phyloP scores from a whole-genome alignment of 2,329 filamentous ascomycete species.

The Fusarium oxysporum region DNA sequence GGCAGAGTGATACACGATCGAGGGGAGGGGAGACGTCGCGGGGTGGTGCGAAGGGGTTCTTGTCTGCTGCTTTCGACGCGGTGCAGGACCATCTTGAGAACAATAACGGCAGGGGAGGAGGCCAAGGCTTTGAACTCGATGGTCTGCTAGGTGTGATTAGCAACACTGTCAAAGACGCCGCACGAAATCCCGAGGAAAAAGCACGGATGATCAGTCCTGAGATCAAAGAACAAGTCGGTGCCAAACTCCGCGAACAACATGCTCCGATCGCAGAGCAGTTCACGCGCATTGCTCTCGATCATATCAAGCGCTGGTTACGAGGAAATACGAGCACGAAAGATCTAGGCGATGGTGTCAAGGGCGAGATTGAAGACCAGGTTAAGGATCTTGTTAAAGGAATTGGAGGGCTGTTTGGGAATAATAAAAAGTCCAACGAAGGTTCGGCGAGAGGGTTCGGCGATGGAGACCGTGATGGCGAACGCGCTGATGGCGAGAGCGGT shows the following conservation, averaged over 20 bases:
- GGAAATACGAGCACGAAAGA: constrained; percentile 57
- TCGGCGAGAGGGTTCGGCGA: constrained; percentile 49
- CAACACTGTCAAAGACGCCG: constrained; percentile 57
- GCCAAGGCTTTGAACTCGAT: constrained; percentile 54
- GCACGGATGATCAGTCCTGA: constrained; percentile 59
- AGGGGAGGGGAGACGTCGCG: constrained; percentile 44
- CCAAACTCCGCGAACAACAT: constrained; percentile 56
- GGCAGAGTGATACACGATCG: constrained; percentile 40
- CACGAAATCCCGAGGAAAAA: constrained; percentile 60
- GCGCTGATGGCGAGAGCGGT: constrained; percentile 44
- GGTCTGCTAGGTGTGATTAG: constrained; percentile 57
- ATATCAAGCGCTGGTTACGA: constrained; percentile 59
- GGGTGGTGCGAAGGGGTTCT: constrained; percentile 52
- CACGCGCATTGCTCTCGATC: constrained; percentile 58
- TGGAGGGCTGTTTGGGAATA: constrained; percentile 55
- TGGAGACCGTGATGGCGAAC: constrained; percentile 42
- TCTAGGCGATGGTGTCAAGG: constrained; percentile 57
- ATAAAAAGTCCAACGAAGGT: constrained; percentile 52
- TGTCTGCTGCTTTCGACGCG: constrained; percentile 55
- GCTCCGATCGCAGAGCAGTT: constrained; percentile 59
- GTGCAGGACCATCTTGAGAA: constrained; percentile 57
- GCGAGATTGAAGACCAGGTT: constrained; percentile 58
- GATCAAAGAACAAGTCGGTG: constrained; percentile 58
- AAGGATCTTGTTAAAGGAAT: constrained; percentile 59
- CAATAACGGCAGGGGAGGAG: constrained; percentile 39